Evolutionary conservation across 2,329 filamentous ascomycete species (phyloP).

Genomic region (Pseudogymnoascus pannorum): DNA sequence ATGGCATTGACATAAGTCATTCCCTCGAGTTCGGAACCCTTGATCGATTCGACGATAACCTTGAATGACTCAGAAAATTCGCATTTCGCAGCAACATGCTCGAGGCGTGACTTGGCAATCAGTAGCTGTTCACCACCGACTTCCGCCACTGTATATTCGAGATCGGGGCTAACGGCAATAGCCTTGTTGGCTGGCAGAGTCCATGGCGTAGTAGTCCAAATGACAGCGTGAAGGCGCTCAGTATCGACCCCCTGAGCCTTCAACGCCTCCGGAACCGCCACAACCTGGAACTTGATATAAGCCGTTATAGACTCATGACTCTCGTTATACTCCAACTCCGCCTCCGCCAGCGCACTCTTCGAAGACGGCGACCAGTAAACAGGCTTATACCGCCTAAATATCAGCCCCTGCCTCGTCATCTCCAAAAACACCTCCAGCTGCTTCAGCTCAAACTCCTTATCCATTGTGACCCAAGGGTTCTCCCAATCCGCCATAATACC

Average conservation of each 20-base stretch:
- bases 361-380: constrained; percentile 84
- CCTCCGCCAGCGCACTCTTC: constrained; percentile 71
- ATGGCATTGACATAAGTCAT: constrained; percentile 66
- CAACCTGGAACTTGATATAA: constrained; percentile 73
- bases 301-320: constrained; percentile 64
- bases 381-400: constrained; percentile 73
- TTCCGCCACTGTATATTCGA: constrained; percentile 65
- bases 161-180: constrained; percentile 69
- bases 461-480: constrained; percentile 71
- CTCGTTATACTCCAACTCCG: constrained; percentile 77
- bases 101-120: constrained; percentile 63
- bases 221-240: constrained; percentile 57
- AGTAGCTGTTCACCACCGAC: constrained; percentile 54
- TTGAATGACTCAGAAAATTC: constrained; percentile 27
- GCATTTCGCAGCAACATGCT: constrained; percentile 44
- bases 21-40: constrained; percentile 57
- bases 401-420: constrained; percentile 65
- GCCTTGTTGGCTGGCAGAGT: constrained; percentile 88
- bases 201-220: constrained; percentile 99
- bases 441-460: constrained; percentile 62
- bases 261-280: constrained; percentile 38
- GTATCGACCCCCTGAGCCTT: constrained; percentile 31
- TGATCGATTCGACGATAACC: constrained; percentile 48
- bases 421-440: constrained; percentile 69
- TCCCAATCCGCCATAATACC: constrained; percentile 79